Evolutionary conservation across 805 yeast genomes (phyloP), one percentile per base, ranked within the genome.

Genomic region (Isabelozyma rhagii): DNA sequence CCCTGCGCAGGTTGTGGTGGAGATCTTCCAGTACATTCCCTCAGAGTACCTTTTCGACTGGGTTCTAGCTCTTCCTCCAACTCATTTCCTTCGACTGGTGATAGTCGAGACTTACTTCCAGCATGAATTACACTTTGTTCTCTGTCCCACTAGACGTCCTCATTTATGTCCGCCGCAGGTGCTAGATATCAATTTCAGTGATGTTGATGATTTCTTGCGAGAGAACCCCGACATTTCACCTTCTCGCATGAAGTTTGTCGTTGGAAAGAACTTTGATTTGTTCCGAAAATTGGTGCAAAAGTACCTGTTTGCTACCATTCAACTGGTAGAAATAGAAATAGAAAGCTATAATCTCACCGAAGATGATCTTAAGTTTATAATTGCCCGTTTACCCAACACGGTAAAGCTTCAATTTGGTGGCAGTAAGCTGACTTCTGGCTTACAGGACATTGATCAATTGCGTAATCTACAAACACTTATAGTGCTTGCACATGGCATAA

Each of bases 221-320:
- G 52, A 53, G n/a, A 62, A 68, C 46, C 62, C 58, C 1, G 68
- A 66, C 44, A 55, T 70, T 14, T 51, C 51, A 9, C 75, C 75
- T 3, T 44, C 51, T 13, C 57, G 57, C 39, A 36, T 66, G n/a
- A 53, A 67, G 28, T 50, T 71, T 31, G 49, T 64, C 34, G 59
- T 68, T 29, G 69, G 72, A 18, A 63, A 63, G 15, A 74, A 71
- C 48, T 65, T 65, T 51, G 49, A 50, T 17, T 62, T 71, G 5
- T 50, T 71, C 50, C 57, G 52, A 31, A 56, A 55, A 2, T 49
- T 72, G 18, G 55, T 71, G 41, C 44, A 41, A 4, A 48, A 54
- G n/a, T 63, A 59, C 46, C 43, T 59, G 15, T n/a, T 29, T 3
- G 29, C 25, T 4, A 43, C 50, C 9, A 51, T 57, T 2, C 45